A percentile compares a stretch with the other conserved stretches of the same genome.
Conservation (phyloP, 176 grass and related monocot genomes). For the Tillandsia leiboldiana region DNA sequence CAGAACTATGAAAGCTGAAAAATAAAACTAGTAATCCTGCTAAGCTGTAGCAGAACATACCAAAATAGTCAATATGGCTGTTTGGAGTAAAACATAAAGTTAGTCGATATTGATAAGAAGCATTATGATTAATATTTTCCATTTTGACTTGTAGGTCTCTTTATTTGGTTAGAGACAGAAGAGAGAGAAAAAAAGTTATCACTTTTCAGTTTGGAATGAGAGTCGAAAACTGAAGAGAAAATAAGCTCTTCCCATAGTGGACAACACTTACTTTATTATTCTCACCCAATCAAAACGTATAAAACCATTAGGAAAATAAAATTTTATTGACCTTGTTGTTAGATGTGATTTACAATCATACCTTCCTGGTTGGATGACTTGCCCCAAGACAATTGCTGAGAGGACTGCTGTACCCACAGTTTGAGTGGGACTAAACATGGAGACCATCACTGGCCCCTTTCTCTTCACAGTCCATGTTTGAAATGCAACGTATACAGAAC, state of each 20-base stretch:
- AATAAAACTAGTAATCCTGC: conserved; percentile 50
- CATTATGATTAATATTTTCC: too few species aligned
- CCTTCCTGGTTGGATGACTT: conserved; percentile 44
- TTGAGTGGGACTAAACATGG: conserved; percentile 56
- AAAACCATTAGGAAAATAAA: neutral
- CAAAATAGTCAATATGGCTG: too few species aligned
- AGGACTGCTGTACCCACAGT: conserved; percentile 55
- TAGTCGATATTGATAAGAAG: neutral
- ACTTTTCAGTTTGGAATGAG: too few species aligned
- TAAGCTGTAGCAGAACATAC: conserved; percentile 30
- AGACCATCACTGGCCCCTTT: conserved; percentile 70
- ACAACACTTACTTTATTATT: too few species aligned
- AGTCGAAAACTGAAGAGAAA: too few species aligned
- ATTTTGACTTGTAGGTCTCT: too few species aligned
- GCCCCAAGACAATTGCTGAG: conserved; percentile 43
- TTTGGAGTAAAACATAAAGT: too few species aligned
- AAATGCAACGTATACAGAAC: conserved; percentile 49
- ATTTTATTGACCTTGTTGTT: neutral
- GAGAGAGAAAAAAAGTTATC: too few species aligned
- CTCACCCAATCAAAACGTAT: neutral
- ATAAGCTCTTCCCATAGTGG: too few species aligned
- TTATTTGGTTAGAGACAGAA: too few species aligned
- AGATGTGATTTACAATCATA: conserved; percentile 12
- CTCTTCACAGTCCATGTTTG: conserved; percentile 60
- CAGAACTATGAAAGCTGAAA: conserved; percentile 41